These are phyloP conservation scores for Ammopiptanthus mongolicus DNA, from an alignment of 306 rosid species.

Conservation along the genomic window DNA sequence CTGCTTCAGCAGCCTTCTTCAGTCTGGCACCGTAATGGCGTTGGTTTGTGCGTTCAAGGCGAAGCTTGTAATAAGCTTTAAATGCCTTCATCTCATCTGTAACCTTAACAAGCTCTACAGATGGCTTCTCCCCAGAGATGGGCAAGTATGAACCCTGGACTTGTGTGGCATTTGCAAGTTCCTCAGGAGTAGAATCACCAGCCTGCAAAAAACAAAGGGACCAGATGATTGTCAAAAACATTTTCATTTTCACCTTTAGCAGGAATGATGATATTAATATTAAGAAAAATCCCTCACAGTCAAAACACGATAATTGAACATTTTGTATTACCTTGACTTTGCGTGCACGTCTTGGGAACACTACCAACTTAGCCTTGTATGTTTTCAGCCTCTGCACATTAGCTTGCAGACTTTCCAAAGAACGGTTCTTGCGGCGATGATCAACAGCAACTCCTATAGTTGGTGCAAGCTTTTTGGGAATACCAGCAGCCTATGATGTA, in stretches of 20 bases:
- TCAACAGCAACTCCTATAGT: slow-evolving; percentile 52
- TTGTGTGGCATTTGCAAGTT: slow-evolving; percentile 62
- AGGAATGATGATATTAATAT: background rate
- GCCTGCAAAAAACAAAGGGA: slow-evolving; percentile 19
- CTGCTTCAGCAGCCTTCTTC: slow-evolving; percentile 70
- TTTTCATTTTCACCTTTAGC: background rate
- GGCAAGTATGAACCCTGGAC: slow-evolving; percentile 54
- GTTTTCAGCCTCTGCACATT: slow-evolving; percentile 48
- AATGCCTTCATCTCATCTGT: slow-evolving; percentile 57
- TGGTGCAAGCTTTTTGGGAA: slow-evolving; percentile 44
- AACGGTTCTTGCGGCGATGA: slow-evolving; percentile 44
- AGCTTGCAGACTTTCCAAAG: slow-evolving; percentile 44
- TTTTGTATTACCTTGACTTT: slow-evolving; percentile 28
- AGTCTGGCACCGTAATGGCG: slow-evolving; percentile 55
- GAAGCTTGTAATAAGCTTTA: slow-evolving; percentile 63
- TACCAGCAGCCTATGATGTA: slow-evolving; percentile 39
- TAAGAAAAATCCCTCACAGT: background rate
- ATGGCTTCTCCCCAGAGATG: slow-evolving; percentile 44
- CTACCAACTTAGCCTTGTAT: slow-evolving; percentile 47
- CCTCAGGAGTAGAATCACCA: slow-evolving; percentile 62
- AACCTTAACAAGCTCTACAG: slow-evolving; percentile 57
- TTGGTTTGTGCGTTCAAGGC: slow-evolving; percentile 45
- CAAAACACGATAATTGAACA: background rate
- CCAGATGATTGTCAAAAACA: background rate
- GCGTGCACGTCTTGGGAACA: slow-evolving; percentile 52